Base-by-base conservation (phyloP, 371 early-diverging fungal genomes). In the Entomophthora muscae region DNA sequence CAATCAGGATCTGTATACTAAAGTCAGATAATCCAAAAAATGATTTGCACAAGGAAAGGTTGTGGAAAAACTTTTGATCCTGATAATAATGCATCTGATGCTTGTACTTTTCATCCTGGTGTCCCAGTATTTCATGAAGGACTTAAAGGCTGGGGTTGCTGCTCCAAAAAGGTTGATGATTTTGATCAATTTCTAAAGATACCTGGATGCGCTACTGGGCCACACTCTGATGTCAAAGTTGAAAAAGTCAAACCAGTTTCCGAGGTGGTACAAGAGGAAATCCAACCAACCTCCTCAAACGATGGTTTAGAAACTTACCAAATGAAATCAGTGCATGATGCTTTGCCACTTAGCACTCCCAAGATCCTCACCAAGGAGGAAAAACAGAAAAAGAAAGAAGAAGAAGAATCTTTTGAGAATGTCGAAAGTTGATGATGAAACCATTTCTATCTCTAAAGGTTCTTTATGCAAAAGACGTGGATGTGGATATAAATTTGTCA, bases 151-250 rank as follows among this genome's bases (percentile, higher is more conserved):
- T 91, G 88, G 88, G 79, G 82, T 51, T 91, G 91, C 72, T 91
- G 91, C 70, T 73, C 82, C 57, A 81, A 87, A 32, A 80, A 88
- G 66, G 96, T 93, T 1, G 81, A 93, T 21, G 98, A 95, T 73
- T 97, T 95, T 79, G 98, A 97, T 42, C 95, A 95, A 70, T 95
- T 97, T 66, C 73, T 95, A 66, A 93, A 87, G 69, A 90, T 97
- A 71, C 75, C 76, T 62, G 98, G 98, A 10, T 90, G 91, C 71
- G 73, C 78, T 27, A 67, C 72, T 56, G 89, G 87, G 26, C 67
- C 71, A 22, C 89, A 90, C 67, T 75, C 83, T 2, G 75, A 71
- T 55, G 78, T 77, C 63, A 73, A 73, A 33, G 75, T 73, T 51
- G 23, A 59, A 7, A 52, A 68, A 17, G 33, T 31, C 51, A 67